These are phyloP conservation scores for Talaromyces stipitatus DNA, from an alignment of 495 filamentous ascomycete genomes.

Conservation along the genomic window DNA sequence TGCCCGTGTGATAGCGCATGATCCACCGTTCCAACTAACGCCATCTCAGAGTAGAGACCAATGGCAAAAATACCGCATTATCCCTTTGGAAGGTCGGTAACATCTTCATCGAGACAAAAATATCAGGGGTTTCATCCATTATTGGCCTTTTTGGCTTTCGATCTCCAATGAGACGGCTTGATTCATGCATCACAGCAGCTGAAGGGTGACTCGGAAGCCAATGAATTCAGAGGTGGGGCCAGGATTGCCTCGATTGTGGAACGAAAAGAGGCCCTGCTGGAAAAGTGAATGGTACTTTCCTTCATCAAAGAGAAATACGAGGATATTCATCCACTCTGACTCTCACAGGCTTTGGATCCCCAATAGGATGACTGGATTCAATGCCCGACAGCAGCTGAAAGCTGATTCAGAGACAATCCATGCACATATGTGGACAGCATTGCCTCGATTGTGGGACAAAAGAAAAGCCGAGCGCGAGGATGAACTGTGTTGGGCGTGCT, in stretches of 20 bases:
- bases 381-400: neutral
- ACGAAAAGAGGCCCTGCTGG: neutral
- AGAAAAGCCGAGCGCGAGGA: neutral
- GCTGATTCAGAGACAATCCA: neutral
- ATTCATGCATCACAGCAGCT: neutral
- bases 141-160: neutral
- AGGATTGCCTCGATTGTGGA: neutral
- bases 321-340: neutral
- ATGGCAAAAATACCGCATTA: neutral
- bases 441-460: neutral
- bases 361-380: neutral
- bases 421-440: neutral
- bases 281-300: neutral
- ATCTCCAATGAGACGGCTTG: neutral
- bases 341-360: neutral
- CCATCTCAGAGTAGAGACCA: neutral
- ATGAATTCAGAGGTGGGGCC: neutral
- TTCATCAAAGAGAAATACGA: neutral
- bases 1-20: neutral
- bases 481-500: neutral
- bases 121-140: neutral
- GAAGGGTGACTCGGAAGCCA: neutral
- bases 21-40: neutral
- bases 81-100: neutral
- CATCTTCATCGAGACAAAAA: neutral